A percentile compares a stretch with the other conserved stretches of the same genome.
Conservation (phyloP, 345 rosid genomes). For the Eucalyptus cloeziana region DNA sequence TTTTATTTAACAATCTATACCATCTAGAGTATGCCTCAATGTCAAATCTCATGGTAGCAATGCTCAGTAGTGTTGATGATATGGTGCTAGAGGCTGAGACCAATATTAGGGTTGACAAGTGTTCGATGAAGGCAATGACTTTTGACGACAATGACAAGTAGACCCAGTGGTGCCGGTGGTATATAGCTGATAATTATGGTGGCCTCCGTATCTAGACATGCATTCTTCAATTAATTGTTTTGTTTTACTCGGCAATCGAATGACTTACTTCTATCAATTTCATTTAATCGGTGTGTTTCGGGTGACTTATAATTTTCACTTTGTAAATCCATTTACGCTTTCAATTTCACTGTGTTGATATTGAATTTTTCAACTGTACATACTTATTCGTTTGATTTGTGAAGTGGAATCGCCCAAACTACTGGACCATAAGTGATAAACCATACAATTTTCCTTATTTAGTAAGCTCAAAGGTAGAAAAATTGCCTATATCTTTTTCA, state of each 20-base stretch:
- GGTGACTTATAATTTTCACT: neutral
- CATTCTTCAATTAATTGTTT: neutral
- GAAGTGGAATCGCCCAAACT: neutral
- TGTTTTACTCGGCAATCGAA: neutral
- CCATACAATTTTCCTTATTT: neutral
- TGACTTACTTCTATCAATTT: neutral
- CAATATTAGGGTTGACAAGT: neutral
- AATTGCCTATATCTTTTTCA: neutral
- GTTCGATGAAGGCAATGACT: neutral
- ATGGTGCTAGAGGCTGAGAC: neutral
- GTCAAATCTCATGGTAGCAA: neutral
- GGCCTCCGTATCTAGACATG: neutral
- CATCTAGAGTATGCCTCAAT: neutral
- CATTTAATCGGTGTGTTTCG: rapidly evolving
- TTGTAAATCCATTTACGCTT: no score
- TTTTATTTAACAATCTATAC: neutral
- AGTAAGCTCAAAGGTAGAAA: neutral
- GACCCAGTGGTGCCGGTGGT: neutral
- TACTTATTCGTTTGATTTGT: neutral
- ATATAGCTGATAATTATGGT: neutral
- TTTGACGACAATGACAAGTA: neutral
- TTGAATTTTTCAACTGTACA: neutral
- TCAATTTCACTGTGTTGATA: neutral
- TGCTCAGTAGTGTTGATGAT: neutral
- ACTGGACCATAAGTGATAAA: neutral